Evolutionary conservation across 129 eudicot genomes (phyloP).

Genomic region (Escallonia herrerae): DNA sequence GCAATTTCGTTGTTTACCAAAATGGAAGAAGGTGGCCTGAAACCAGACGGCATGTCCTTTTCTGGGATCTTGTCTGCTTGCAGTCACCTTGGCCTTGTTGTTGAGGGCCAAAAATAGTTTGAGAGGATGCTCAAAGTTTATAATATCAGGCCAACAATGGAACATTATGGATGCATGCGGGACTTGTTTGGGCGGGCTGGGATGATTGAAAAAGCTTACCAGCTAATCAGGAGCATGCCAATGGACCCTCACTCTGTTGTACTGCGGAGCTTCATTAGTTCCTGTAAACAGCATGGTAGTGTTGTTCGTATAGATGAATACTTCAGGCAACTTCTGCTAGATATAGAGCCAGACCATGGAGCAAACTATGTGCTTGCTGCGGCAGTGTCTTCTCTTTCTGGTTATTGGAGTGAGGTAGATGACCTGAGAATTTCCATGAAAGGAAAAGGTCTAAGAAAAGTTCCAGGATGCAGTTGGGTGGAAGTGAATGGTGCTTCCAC

Average conservation of each 20-base stretch:
- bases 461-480: constrained; percentile 39
- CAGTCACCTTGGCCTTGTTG: constrained; percentile 30
- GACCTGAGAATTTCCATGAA: constrained; percentile 30
- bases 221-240: constrained; percentile 27
- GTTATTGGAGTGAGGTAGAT: constrained; percentile 8
- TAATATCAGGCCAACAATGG: constrained; percentile 36
- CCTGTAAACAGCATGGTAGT: constrained; percentile 25
- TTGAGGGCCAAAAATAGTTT: constrained; percentile 23
- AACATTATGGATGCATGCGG: constrained; percentile 49
- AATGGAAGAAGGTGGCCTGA: constrained; percentile 28
- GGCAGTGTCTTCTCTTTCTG: constrained; percentile 14
- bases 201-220: constrained; percentile 34
- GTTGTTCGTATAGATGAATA: constrained; percentile 12
- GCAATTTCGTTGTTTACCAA: constrained; percentile 30
- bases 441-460: constrained; percentile 30
- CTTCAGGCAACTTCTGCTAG: constrained; percentile 18
- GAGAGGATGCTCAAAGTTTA: constrained; percentile 24
- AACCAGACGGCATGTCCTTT: constrained; percentile 29
- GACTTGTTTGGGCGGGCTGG: constrained; percentile 39
- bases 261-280: constrained; percentile 35
- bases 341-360: constrained; percentile 32
- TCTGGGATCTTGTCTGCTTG: constrained; percentile 35
- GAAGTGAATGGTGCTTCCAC: constrained; percentile 2
- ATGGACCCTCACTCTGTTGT: constrained; percentile 34
- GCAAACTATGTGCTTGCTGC: constrained; percentile 42